Base-by-base conservation (phyloP, 2,329 filamentous ascomycete species). In the Sarocladiaceae sp. region DNA sequence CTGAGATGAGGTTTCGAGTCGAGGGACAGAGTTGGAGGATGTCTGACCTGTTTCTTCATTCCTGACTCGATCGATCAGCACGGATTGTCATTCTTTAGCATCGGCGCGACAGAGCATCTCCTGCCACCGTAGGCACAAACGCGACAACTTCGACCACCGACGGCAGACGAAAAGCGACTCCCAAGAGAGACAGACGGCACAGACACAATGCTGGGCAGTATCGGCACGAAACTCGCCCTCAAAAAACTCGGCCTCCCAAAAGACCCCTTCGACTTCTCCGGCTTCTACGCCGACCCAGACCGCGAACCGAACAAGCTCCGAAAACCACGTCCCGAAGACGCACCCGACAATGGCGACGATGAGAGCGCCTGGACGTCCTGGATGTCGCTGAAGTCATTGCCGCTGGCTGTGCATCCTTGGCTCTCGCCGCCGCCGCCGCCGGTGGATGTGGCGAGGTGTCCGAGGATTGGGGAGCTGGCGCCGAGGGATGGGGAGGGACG, bases 161-260 rank as follows among this genome's bases (percentile, higher is more conserved):
- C 15, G 18, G n/a, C 7, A n/a, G 33, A 17, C 15, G 15, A 8
- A 44, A 4, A 44, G 7, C 25, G 23, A 15, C 40, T 26, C 22
- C 12, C 15, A 25, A n/a, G 10, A 26, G n/a, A n/a, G n/a, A 26
- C 25, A 15, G 28, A 11, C 12, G 11, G 13, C 22, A 26, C 12
- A 40, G 18, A 23, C 61, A 66, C 60, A 52, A 83, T 83, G 80
- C 74, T 83, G 61, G 74, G 75, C 59, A 76, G 70, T 57, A 66
- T 84, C 53, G 74, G 75, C 15, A 79, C 79, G 42, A 83, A 83
- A 65, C 66, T 83, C 57, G 80, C 79, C 55, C 70, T 84, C 58
- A 79, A 73, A 57, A 82, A 80, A 62, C 73, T 73, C 49, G 80
- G 80, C 61, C 64, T 83, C 52, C 72, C 76, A 35, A 75, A 70